Evolutionary conservation across 345 rosid genomes (phyloP).

Genomic region (Populus tremula): DNA sequence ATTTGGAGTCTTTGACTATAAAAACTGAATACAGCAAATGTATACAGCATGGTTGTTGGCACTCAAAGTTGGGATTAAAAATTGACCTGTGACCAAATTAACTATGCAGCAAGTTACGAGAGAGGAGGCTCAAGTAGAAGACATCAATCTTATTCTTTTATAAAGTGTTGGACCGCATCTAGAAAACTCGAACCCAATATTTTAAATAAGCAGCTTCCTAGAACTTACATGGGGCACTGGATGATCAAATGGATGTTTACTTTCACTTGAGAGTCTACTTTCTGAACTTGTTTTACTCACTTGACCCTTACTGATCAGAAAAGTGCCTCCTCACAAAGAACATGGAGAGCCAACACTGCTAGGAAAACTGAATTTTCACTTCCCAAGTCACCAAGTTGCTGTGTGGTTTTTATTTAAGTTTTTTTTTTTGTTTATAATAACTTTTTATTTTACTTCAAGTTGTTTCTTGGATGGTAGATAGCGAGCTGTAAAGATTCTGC

Average conservation of each 20-base stretch:
- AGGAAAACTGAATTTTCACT: not conserved
- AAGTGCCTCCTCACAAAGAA: not conserved
- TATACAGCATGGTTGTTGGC: not conserved
- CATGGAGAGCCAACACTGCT: not conserved
- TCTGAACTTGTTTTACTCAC: not conserved
- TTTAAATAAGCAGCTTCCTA: slow-evolving; percentile 2
- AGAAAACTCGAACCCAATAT: not conserved
- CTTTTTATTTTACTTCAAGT: not conserved
- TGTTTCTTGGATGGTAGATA: slow-evolving; percentile 1
- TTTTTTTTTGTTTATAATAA: no score
- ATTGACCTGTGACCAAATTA: not conserved
- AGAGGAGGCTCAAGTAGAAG: not conserved
- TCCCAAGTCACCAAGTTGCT: not conserved
- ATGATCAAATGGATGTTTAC: no score
- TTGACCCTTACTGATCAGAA: not conserved
- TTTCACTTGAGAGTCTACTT: not conserved
- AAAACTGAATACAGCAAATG: not conserved
- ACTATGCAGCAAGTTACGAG: not conserved
- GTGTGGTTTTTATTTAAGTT: not conserved
- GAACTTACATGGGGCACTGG: no score
- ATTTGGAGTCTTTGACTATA: not conserved
- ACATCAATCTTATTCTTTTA: not conserved
- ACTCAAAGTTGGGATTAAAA: not conserved
- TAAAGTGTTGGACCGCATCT: slow-evolving; percentile 20
- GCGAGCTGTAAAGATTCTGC: not conserved